phyloP scores from a whole-genome alignment of 1,284 basidiomycete genomes.

The Tilletia setariae region DNA sequence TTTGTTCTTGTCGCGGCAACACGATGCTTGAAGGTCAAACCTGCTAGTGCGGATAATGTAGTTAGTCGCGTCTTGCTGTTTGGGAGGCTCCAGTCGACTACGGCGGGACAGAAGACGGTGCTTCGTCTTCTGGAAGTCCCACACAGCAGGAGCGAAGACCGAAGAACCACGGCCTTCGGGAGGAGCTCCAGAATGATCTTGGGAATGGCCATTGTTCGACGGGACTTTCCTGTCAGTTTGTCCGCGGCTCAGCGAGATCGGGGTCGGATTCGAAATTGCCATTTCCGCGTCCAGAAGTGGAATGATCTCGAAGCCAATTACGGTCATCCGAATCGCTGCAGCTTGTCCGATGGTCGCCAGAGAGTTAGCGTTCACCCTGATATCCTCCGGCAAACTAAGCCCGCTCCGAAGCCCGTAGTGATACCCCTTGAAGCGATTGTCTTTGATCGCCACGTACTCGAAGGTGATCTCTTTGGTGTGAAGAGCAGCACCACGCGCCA shows the following conservation, averaged over 20 bases:
- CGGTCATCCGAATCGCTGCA: conserved; percentile 27
- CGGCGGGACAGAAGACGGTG: conserved; percentile 2
- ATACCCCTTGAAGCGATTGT: conserved; percentile 21
- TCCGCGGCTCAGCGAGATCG: background rate
- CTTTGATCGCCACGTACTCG: conserved; percentile 31
- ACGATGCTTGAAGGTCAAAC: conserved; percentile 38
- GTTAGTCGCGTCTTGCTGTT: conserved; percentile 47
- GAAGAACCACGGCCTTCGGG: conserved; percentile 22
- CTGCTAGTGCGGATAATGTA: conserved; percentile 54
- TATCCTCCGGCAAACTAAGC: conserved; percentile 41
- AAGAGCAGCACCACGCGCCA: conserved; percentile 42
- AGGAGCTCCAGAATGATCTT: conserved; percentile 26
- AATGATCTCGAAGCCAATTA: conserved; percentile 49
- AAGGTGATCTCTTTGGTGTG: conserved; percentile 37
- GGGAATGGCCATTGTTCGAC: background rate
- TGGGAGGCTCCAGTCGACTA: conserved; percentile 20
- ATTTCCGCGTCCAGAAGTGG: conserved; percentile 52
- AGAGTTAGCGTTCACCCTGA: conserved; percentile 31
- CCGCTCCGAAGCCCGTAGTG: conserved; percentile 37
- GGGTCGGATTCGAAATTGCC: conserved; percentile 25
- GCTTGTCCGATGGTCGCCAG: conserved; percentile 32
- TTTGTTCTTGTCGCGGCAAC: conserved; percentile 28
- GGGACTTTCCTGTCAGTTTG: conserved; percentile 10
- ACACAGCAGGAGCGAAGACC: conserved; percentile 38
- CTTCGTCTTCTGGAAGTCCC: conserved; percentile 35